Evolutionary conservation across 2,329 filamentous ascomycete genomes (phyloP).

Genomic region (Sarocladiaceae sp.): DNA sequence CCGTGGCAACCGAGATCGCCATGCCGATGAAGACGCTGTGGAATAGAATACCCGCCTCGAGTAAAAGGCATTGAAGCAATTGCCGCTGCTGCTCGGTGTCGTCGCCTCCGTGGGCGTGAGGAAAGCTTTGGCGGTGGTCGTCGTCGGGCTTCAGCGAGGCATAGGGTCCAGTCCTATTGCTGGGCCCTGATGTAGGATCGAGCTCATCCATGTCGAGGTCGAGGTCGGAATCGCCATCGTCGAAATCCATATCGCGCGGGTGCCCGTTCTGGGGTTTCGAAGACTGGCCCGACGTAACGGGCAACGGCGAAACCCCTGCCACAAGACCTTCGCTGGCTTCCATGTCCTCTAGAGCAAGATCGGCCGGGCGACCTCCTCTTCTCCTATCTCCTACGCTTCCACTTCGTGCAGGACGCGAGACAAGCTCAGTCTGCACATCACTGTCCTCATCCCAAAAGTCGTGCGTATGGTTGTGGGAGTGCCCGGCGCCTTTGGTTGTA

Average conservation of each 20-base stretch:
- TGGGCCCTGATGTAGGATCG: conserved; percentile 30
- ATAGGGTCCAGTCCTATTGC: conserved; percentile 22
- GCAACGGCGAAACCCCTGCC: conserved; percentile 51
- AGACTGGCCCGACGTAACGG: conserved; percentile 40
- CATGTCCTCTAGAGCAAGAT: conserved; percentile 45
- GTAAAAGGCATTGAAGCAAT: conserved; percentile 69
- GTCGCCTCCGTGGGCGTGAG: conserved; percentile 8
- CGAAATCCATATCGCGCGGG: conserved; percentile 23
- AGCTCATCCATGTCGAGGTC: conserved; percentile 58
- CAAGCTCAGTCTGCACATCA: conserved; percentile 22
- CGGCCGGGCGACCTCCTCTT: conserved; percentile 32
- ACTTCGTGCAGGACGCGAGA: conserved; percentile 14
- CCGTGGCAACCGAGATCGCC: conserved; percentile 75
- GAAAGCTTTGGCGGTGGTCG: not conserved
- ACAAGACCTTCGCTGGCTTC: conserved; percentile 50
- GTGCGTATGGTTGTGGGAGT: conserved; percentile 51
- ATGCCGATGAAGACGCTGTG: conserved; percentile 84
- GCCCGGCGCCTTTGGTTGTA: conserved; percentile 60
- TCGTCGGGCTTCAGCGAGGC: conserved; percentile 23
- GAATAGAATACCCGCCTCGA: conserved; percentile 79
- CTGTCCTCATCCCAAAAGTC: conserved; percentile 39
- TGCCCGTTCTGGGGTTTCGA: conserved; percentile 19
- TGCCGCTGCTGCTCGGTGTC: conserved; percentile 51
- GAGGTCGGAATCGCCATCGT: conserved; percentile 48
- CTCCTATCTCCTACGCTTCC: conserved; percentile 33